Evolutionary conservation across 805 yeast species (phyloP).

Genomic region (Candida nanaspora): DNA sequence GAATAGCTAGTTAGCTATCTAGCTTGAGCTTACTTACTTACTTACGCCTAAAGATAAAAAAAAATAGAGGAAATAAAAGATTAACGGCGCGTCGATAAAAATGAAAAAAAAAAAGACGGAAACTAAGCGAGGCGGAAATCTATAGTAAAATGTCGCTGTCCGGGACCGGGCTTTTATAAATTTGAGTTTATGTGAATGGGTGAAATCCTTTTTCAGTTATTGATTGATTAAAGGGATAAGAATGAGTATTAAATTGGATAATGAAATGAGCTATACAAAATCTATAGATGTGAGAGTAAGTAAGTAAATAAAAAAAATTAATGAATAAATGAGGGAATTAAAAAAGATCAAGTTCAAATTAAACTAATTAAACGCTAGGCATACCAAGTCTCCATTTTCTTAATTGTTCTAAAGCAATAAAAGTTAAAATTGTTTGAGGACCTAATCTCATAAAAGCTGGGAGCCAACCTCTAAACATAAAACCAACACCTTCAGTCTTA

Average conservation of each 20-base stretch:
- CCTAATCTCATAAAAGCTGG: slow-evolving; percentile 84
- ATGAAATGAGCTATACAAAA: background rate
- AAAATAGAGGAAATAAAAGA: too few relatives aligned
- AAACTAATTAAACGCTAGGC: background rate
- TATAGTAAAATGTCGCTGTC: too few relatives aligned
- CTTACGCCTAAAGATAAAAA: too few relatives aligned
- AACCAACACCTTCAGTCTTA: slow-evolving; percentile 62
- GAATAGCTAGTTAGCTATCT: too few relatives aligned
- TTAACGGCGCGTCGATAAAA: too few relatives aligned
- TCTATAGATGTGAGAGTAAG: background rate
- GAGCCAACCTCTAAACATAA: slow-evolving; percentile 87
- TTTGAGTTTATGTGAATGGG: background rate
- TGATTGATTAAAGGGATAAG: background rate
- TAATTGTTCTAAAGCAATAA: slow-evolving; percentile 60
- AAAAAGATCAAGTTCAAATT: background rate
- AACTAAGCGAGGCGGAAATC: too few relatives aligned
- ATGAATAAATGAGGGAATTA: background rate
- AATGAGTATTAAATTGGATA: background rate
- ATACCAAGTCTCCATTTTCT: slow-evolving; percentile 29
- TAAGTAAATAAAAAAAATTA: background rate
- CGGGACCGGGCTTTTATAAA: too few relatives aligned
- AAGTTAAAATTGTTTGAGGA: slow-evolving; percentile 70
- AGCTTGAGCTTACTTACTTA: too few relatives aligned
- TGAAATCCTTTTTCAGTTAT: background rate
- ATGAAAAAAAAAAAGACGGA: too few relatives aligned